Base-by-base conservation (phyloP, 2,329 filamentous ascomycete species). In the Talaromyces sp. region DNA sequence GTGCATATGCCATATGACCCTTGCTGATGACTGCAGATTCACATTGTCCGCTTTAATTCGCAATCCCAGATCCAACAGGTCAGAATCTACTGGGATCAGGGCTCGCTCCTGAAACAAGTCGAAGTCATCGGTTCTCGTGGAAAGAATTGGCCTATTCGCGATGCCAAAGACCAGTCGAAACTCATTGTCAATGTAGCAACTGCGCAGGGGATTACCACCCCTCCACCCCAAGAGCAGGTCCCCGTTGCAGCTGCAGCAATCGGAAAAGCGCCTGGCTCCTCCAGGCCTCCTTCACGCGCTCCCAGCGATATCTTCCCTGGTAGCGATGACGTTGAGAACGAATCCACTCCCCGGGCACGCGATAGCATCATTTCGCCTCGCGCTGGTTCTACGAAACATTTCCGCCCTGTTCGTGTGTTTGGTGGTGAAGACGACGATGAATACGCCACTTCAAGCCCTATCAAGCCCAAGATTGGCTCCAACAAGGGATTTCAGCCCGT, bases 11-110 rank as follows among this genome's bases (percentile, higher is more conserved):
- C 19, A 31, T 25, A 33, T 41, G 17, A 11, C 43, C 35, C 31
- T 50, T 61, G 33, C 56, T 64, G 37, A 58, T 60, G 43, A 37
- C 56, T 67, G 66, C 77, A 95, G 92, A 86, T 89, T 72, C 95
- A 99, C 81, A 89, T 98, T 69, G 93, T 99, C 70, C 86, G 87
- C 65, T 97, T 97, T 79, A 86, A 96, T 77, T 75, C 79, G 69
- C 79, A 89, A 56, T 86, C 88, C 76, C 93, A 92, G 81, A 97
- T 99, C 75, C 78, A 85, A 66, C 92, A 95, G 77, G 91, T 98
- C 69, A 91, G 94, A 71, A 87, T 94, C 70, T 92, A 90, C 77
- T 99, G 95, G 95, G 95, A 99, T 77, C 95, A 99, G 79, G 93
- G 89, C 67, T 90, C 92, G 62, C 86, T 99, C 47, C 86, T 99